Conservation (phyloP, 2,329 filamentous ascomycete species). For the Graphiopsis chlorocephala region DNA sequence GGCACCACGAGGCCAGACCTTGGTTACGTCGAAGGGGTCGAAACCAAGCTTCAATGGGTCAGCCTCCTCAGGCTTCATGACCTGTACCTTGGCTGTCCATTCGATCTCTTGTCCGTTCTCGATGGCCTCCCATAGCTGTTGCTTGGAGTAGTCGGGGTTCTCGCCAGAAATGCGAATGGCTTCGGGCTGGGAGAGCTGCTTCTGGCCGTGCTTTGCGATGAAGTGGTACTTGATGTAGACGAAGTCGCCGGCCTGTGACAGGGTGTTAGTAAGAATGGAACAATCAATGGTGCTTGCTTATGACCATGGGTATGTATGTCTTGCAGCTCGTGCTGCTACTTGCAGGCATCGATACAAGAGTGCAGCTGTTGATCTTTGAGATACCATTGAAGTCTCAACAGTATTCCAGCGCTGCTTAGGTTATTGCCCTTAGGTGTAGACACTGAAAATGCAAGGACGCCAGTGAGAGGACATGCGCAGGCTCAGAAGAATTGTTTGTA, state of each 20-base stretch:
- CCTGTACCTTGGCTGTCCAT: constrained; percentile 47
- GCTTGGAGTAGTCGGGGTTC: constrained; percentile 44
- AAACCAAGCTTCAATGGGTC: constrained; percentile 51
- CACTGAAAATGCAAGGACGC: too few species aligned
- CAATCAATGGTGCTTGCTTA: too few species aligned
- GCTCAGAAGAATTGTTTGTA: too few species aligned
- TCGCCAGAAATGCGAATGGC: constrained; percentile 38
- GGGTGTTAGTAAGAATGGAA: constrained; percentile 40
- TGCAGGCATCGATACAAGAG: constrained; percentile 21
- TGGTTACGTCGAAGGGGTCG: constrained; percentile 54
- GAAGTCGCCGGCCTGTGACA: constrained; percentile 38
- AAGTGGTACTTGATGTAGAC: constrained; percentile 55
- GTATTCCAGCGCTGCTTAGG: too few species aligned
- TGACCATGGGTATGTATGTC: too few species aligned
- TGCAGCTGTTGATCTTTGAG: too few species aligned
- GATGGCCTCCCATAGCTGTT: constrained; percentile 46
- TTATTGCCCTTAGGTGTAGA: constrained; percentile 1
- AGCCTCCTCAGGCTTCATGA: constrained; percentile 48
- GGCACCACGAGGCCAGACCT: constrained; percentile 50
- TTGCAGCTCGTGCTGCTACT: constrained; percentile 1
- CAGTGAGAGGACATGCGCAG: background rate
- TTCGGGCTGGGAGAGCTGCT: constrained; percentile 45
- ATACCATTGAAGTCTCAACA: too few species aligned
- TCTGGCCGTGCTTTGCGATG: constrained; percentile 47
- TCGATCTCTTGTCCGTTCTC: constrained; percentile 42